Conservation (phyloP, 1,284 basidiomycete species). For the Ganoderma leucocontextum region DNA sequence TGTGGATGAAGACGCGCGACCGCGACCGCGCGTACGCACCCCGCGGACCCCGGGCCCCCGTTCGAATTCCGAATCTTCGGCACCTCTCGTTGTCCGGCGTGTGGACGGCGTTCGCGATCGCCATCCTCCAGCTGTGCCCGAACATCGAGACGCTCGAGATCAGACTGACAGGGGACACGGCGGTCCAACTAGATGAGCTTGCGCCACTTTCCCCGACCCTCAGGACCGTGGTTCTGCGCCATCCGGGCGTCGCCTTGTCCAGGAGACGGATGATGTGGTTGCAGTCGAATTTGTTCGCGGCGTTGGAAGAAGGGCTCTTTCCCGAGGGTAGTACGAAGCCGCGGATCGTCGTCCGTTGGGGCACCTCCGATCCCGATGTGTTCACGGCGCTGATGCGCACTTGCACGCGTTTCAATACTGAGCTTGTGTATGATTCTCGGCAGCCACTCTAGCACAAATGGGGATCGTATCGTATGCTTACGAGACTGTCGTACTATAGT, state of each 20-base stretch:
- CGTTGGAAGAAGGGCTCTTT: slow-evolving; percentile 28
- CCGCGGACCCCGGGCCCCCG: slow-evolving; percentile 18
- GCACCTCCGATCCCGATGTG: slow-evolving; percentile 25
- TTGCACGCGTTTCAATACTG: slow-evolving; percentile 24
- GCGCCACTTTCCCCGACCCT: slow-evolving; percentile 34
- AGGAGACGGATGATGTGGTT: slow-evolving; percentile 29
- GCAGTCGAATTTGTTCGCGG: slow-evolving; percentile 19
- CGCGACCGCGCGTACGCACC: slow-evolving; percentile 2
- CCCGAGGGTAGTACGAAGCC: background rate
- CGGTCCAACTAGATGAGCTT: slow-evolving; percentile 27
- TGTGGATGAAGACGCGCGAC: too few relatives aligned
- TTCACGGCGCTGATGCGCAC: slow-evolving; percentile 22
- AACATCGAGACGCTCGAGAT: slow-evolving; percentile 37
- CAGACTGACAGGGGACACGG: slow-evolving; percentile 9
- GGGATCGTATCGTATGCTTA: too few relatives aligned
- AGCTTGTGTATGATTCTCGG: slow-evolving; percentile 22
- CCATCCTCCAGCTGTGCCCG: slow-evolving; percentile 39
- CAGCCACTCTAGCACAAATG: background rate
- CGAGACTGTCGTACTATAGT: too few relatives aligned
- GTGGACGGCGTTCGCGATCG: slow-evolving; percentile 38
- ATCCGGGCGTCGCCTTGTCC: slow-evolving; percentile 18
- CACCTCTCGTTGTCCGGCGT: slow-evolving; percentile 37
- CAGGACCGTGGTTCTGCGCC: slow-evolving; percentile 33
- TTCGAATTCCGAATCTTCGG: slow-evolving; percentile 35
- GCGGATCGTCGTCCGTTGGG: slow-evolving; percentile 28